Conservation (phyloP, 83 land plant species). For the Isoetes engelmannii region DNA sequence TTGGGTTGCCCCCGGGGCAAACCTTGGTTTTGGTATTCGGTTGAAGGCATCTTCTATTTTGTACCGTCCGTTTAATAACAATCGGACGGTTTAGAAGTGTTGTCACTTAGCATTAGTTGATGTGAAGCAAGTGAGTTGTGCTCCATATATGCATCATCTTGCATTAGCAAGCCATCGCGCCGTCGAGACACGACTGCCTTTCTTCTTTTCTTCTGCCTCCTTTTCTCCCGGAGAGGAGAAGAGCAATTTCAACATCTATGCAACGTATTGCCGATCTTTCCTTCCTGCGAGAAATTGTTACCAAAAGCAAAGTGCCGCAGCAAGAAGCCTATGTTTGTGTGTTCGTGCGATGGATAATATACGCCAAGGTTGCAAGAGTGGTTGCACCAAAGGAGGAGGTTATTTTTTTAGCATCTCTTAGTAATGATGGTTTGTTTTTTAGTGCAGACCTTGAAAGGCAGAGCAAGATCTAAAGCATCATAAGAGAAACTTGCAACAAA, state of each 20-base stretch:
- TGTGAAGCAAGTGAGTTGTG: no score
- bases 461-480: slow-evolving; percentile 26
- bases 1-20: no score
- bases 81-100: no score
- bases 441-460: slow-evolving; percentile 24
- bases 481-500: slow-evolving; percentile 19
- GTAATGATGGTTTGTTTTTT: background rate
- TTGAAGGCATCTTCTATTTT: no score
- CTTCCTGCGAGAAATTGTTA: slow-evolving; percentile 31
- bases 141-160: no score
- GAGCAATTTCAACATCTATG: slow-evolving; percentile 17
- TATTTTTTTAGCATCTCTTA: background rate
- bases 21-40: no score
- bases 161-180: no score
- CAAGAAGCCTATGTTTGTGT: slow-evolving; percentile 42
- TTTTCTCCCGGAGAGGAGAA: no score
- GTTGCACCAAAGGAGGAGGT: slow-evolving; percentile 39
- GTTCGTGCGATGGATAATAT: slow-evolving; percentile 39
- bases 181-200: no score
- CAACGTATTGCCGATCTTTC: slow-evolving; percentile 29
- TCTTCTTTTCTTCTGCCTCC: no score
- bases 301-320: slow-evolving; percentile 31
- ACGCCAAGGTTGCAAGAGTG: slow-evolving; percentile 34
- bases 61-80: no score
- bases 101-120: no score